Evolutionary conservation across 2,329 filamentous ascomycete species (phyloP).

Genomic region (Ophiocordyceps camponoti-saundersi): DNA sequence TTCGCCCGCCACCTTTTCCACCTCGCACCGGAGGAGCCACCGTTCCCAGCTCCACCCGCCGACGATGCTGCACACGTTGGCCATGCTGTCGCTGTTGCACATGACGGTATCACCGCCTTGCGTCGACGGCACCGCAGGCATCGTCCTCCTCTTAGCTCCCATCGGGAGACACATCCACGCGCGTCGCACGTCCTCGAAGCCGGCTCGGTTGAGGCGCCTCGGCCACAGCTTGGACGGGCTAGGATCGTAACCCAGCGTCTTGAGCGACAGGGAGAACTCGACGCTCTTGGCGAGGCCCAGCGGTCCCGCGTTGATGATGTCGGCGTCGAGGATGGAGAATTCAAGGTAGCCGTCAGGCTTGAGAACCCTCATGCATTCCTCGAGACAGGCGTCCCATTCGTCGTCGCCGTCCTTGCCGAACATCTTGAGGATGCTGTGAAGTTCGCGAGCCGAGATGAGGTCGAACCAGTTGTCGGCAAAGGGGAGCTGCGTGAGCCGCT

Average conservation of each 20-base stretch:
- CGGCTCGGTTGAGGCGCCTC: constrained; percentile 51
- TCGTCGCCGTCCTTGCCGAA: constrained; percentile 51
- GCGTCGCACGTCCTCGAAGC: constrained; percentile 67
- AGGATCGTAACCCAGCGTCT: constrained; percentile 80
- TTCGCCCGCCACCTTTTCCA: constrained; percentile 62
- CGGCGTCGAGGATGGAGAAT: constrained; percentile 77
- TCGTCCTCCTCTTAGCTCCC: constrained; percentile 29
- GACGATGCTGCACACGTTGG: constrained; percentile 62
- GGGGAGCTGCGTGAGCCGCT: constrained; percentile 62
- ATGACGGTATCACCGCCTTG: constrained; percentile 34
- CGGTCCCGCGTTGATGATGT: constrained; percentile 72
- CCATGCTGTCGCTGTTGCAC: constrained; percentile 55
- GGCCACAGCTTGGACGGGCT: constrained; percentile 70
- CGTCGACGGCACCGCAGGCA: not conserved
- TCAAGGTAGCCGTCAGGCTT: constrained; percentile 90
- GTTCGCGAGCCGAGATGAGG: constrained; percentile 72
- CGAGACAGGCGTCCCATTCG: constrained; percentile 74
- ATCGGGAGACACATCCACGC: constrained; percentile 84
- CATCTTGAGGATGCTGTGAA: constrained; percentile 72
- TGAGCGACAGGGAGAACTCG: constrained; percentile 82
- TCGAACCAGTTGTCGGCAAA: constrained; percentile 82
- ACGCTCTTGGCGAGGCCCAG: constrained; percentile 68
- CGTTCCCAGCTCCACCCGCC: constrained; percentile 91
- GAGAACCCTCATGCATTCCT: constrained; percentile 76
- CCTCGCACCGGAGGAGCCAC: constrained; percentile 79